phyloP scores from a whole-genome alignment of 2,329 filamentous ascomycete genomes.

The Talaromyces rugulosus region DNA sequence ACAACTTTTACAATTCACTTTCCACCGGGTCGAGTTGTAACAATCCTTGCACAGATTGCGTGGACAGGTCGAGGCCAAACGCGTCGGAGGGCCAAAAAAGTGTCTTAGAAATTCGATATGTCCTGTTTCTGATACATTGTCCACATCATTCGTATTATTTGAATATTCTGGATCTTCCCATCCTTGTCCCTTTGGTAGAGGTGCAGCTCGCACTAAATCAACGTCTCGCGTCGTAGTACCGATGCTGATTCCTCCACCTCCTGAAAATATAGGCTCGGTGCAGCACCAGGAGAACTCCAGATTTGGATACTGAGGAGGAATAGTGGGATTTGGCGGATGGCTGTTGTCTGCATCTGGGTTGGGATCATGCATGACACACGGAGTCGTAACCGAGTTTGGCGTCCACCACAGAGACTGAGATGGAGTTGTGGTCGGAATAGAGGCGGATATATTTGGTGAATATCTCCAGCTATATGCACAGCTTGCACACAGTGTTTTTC shows the following conservation, averaged over 20 bases:
- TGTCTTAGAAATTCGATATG: slow-evolving; percentile 42
- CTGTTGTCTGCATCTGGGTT: slow-evolving; percentile 25
- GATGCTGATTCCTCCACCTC: slow-evolving; percentile 56
- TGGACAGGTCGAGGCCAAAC: slow-evolving; percentile 47
- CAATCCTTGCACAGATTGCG: slow-evolving; percentile 56
- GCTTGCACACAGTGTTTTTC: slow-evolving; percentile 57
- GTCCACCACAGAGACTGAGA: slow-evolving; percentile 55
- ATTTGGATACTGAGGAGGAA: slow-evolving; percentile 40
- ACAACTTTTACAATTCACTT: slow-evolving; percentile 55
- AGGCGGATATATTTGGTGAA: slow-evolving; percentile 30
- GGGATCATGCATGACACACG: slow-evolving; percentile 56
- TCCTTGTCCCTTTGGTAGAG: slow-evolving; percentile 50
- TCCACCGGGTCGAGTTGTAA: slow-evolving; percentile 56
- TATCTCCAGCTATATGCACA: slow-evolving; percentile 56
- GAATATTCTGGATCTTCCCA: slow-evolving; percentile 55
- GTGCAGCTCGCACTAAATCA: slow-evolving; percentile 54
- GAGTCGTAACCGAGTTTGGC: slow-evolving; percentile 51
- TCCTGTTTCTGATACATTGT: slow-evolving; percentile 36
- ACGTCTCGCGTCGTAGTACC: slow-evolving; percentile 51
- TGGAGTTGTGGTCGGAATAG: slow-evolving; percentile 14
- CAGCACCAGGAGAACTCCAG: slow-evolving; percentile 59
- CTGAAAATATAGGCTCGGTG: slow-evolving; percentile 56
- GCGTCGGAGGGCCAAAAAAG: slow-evolving; percentile 46
- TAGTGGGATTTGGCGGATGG: slow-evolving; percentile 31
- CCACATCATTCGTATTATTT: slow-evolving; percentile 35